Conservation (phyloP, 1,284 basidiomycete genomes). For the Papiliotrema fonsecae region DNA sequence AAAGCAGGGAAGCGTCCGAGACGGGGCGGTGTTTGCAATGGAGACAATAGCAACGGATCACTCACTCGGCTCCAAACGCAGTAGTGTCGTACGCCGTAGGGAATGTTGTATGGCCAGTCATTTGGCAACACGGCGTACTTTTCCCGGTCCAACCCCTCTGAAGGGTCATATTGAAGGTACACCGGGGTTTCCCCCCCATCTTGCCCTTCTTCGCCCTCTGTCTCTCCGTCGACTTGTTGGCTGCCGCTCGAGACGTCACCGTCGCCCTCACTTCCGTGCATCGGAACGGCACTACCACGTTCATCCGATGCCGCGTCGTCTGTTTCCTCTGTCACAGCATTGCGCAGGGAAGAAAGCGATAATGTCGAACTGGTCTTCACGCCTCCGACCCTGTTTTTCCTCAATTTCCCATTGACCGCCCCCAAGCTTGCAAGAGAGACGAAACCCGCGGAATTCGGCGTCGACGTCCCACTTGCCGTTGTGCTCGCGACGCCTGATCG, state of each 20-base stretch:
- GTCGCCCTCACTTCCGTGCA: not conserved
- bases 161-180: slow-evolving; percentile 27
- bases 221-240: too few species aligned
- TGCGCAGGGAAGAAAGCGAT: too few species aligned
- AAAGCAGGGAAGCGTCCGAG: not conserved
- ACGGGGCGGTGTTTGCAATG: not conserved
- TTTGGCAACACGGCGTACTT: slow-evolving; percentile 43
- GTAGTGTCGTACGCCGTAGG: slow-evolving; percentile 42
- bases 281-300: too few species aligned
- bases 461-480: slow-evolving; percentile 21
- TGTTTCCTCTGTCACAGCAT: too few species aligned
- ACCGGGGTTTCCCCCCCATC: slow-evolving; percentile 20
- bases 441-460: slow-evolving; percentile 26
- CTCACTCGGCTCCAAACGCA: slow-evolving; percentile 45
- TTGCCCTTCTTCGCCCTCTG: slow-evolving; percentile 6
- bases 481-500: slow-evolving; percentile 1
- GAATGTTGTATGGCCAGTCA: slow-evolving; percentile 47
- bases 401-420: slow-evolving; percentile 14
- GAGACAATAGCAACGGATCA: not conserved
- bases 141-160: slow-evolving; percentile 24
- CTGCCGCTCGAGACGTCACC: too few species aligned
- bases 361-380: not conserved
- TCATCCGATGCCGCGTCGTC: too few species aligned
- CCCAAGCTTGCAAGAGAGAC: slow-evolving; percentile 20
- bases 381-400: not conserved